phyloP scores from a whole-genome alignment of 2,329 filamentous ascomycete genomes.

The Aspergillus oerlinghausenensis region DNA sequence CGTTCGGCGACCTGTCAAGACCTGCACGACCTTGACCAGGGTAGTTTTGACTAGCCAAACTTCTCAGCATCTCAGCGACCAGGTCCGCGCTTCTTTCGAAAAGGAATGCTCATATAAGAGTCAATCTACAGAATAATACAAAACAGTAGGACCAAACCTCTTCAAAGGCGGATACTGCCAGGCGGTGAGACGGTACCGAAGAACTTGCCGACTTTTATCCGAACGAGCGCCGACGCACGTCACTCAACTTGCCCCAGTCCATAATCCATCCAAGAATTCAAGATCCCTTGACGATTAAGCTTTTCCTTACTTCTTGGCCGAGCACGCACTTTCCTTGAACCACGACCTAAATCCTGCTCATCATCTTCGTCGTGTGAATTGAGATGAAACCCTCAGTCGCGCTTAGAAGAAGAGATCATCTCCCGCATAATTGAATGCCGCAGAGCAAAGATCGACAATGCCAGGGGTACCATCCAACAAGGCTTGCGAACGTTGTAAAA shows the following conservation, averaged over 20 bases:
- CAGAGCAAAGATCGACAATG: slow-evolving; percentile 18
- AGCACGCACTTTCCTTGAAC: background rate
- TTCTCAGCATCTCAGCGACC: background rate
- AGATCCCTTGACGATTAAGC: background rate
- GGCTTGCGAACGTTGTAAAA: slow-evolving; percentile 38
- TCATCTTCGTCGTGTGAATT: background rate
- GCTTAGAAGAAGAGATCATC: background rate
- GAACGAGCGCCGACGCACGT: background rate
- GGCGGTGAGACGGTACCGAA: background rate
- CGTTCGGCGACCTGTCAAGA: background rate
- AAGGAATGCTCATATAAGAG: background rate
- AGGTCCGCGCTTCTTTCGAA: background rate
- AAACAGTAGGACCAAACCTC: background rate
- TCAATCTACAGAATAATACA: background rate
- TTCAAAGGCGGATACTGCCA: background rate
- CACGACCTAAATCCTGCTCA: background rate
- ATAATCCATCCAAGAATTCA: background rate
- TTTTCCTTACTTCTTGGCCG: background rate
- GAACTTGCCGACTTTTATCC: background rate
- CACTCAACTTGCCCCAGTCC: background rate
- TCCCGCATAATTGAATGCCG: slow-evolving; percentile 3
- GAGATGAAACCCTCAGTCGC: slow-evolving; percentile 1
- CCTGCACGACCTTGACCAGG: background rate
- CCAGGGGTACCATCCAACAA: slow-evolving; percentile 39
- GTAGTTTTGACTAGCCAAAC: background rate